Evolutionary conservation across 495 filamentous ascomycete genomes (phyloP).

Genomic region (Talaromyces trachyspermus): DNA sequence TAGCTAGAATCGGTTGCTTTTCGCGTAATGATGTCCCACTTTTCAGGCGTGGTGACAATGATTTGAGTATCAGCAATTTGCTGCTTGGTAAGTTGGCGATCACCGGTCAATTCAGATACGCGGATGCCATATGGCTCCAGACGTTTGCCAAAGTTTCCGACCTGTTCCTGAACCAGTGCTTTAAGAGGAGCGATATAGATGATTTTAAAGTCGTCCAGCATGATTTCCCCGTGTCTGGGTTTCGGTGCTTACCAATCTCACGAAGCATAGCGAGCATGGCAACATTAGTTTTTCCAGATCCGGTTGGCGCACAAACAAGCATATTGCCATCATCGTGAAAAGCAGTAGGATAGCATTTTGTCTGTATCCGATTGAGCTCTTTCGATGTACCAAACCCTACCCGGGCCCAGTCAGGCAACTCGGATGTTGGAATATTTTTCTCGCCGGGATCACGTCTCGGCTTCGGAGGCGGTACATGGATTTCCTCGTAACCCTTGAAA

Average conservation of each 20-base stretch:
- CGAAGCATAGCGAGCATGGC: slow-evolving; percentile 95
- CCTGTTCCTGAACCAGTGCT: slow-evolving; percentile 91
- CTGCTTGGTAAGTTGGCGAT: slow-evolving; percentile 97
- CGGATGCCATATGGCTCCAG: slow-evolving; percentile 86
- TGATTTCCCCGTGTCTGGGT: slow-evolving; percentile 82
- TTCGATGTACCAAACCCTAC: slow-evolving; percentile 72
- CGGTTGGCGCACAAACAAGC: slow-evolving; percentile 94
- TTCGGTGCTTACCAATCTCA: slow-evolving; percentile 92
- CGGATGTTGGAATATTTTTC: slow-evolving; percentile 68
- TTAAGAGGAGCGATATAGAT: slow-evolving; percentile 99
- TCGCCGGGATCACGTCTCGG: slow-evolving; percentile 73
- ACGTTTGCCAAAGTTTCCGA: slow-evolving; percentile 89
- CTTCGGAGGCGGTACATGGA: slow-evolving; percentile 90
- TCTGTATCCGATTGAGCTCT: slow-evolving; percentile 91
- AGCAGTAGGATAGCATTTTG: slow-evolving; percentile 80
- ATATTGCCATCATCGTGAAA: slow-evolving; percentile 96
- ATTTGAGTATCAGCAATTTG: slow-evolving; percentile 95
- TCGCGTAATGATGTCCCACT: slow-evolving; percentile 96
- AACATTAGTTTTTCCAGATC: slow-evolving; percentile 97
- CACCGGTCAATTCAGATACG: slow-evolving; percentile 87
- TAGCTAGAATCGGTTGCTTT: slow-evolving; percentile 97
- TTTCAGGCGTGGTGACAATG: slow-evolving; percentile 97
- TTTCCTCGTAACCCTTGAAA: slow-evolving; percentile 97
- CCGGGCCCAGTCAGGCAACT: slow-evolving; percentile 88
- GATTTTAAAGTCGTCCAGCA: slow-evolving; percentile 95